Evolutionary conservation across 1,284 basidiomycete genomes (phyloP), one percentile per base, ranked within the genome.

Genomic region (Wallemia ichthyophaga): DNA sequence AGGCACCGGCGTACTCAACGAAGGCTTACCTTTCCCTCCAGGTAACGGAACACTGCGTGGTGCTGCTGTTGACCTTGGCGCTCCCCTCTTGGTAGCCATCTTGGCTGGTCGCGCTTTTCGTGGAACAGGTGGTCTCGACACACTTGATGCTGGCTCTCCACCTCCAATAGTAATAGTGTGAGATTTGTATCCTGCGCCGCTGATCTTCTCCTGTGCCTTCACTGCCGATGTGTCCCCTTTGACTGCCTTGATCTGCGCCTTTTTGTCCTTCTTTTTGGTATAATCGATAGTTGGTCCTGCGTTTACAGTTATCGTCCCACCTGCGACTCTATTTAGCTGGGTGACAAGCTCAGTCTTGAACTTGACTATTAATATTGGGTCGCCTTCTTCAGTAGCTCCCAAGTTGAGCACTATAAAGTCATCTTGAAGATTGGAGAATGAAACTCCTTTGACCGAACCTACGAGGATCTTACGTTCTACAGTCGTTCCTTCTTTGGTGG

Each of bases 251-350:
- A 99, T 88, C 60, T 78, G 74, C 1, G 83, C 80, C 67, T 81
- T 81, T 74, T 98, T 99, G 65, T 92, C 91, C 71, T 89, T 96
- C 77, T 96, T 98, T 76, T 98, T 98, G 48, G 77, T 75, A 68
- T 94, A 98, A 58, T 84, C 78, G 62, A 94, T 73, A 1, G 75
- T 77, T 24, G 86, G 81, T 0, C 76, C 78, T 64, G 92, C 79
- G 56, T 78, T 70, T 31, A 98, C 73, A 61, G 73, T 80, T 61
- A 89, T 76, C 61, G 78, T 81, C 1, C 80, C 85, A 65, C 81
- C 80, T 1, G 86, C 87, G 61, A 85, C 71, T 63, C 83, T 82
- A 61, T 91, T 73, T 54, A 99, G 75, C 64, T 83, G 81, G 13
- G 86, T 78, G 9, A 81, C 75, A 59, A 99, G 74, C 69, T 99